Base-by-base conservation (phyloP, 768 basidiomycete genomes). In the Phlebiopsis gigantea region DNA sequence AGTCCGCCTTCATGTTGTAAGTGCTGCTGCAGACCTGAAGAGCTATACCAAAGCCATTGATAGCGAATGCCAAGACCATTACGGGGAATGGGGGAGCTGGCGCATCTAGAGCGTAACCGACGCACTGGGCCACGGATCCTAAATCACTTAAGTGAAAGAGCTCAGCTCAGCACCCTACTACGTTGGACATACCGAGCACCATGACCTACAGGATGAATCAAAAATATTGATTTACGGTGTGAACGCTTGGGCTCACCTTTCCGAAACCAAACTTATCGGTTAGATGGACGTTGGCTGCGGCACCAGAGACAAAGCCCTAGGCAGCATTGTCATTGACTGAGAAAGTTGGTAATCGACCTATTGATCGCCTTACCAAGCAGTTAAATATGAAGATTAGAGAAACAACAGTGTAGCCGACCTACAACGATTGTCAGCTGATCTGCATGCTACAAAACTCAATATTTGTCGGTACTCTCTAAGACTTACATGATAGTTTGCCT, bases 41-140 rank as follows among this genome's bases (percentile, higher is more conserved):
- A 1, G 81, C 70, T 41, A 76, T 57, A 2, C 83, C 83, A 26
- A 82, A 71, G 5, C 84, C 84, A 12, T 73, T 75, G 31, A 84
- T 50, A 6, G 65, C 66, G 56, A 73, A 80, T 1, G 69, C 74
- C 28, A 84, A 61, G 4, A 82, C 77, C 59, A 87, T 83, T 1
- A 76, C 75, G 5, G 85, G 84, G 63, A 87, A 90, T 0, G 86
- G 85, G 1, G 79, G 82, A 10, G 77, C 82, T 8, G 83, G 65
- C 2, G 78, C 71, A 62, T 80, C 77, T 6, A 88, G 67, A 6
- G 73, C 64, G 60, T 82, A 88, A 4, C 77, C 84, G 4, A 80
- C 54, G 1, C 81, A 63, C 68, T 86, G 85, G 24, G 65, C 73
- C 17, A 77, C 29, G 0, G 85, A 75, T 0, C 83, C 84, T 81